Percentiles rank a stretch among this genome's conserved stretches.
Conservation (phyloP, 176 grass and related monocot genomes). For the Lolium multiflorum region DNA sequence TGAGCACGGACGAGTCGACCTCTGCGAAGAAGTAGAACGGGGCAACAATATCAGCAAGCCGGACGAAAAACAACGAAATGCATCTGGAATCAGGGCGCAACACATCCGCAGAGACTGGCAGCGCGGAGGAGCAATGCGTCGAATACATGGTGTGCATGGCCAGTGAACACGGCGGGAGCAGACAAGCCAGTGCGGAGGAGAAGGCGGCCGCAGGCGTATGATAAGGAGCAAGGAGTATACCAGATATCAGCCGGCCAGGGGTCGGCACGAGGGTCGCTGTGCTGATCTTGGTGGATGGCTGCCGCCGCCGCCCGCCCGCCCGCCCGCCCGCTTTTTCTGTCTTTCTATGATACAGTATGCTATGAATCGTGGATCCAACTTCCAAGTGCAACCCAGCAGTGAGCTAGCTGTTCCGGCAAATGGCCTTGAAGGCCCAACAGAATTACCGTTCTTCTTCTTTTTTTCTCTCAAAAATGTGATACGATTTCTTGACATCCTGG, state of each 20-base stretch:
- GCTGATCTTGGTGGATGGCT: background rate
- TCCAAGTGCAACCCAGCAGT: too few relatives aligned
- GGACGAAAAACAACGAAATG: background rate
- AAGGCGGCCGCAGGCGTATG: background rate
- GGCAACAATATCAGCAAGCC: background rate
- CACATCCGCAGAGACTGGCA: slow-evolving; percentile 1
- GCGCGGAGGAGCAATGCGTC: background rate
- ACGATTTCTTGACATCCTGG: too few relatives aligned
- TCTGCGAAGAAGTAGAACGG: background rate
- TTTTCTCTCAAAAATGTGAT: too few relatives aligned
- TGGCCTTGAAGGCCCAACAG: too few relatives aligned
- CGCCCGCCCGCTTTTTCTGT: too few relatives aligned
- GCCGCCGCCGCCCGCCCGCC: background rate
- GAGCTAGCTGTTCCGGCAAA: too few relatives aligned
- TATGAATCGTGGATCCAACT: too few relatives aligned
- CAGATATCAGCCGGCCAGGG: background rate
- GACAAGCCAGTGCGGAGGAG: background rate
- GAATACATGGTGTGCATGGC: background rate
- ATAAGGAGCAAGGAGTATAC: background rate
- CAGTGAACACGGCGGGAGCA: background rate
- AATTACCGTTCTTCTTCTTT: too few relatives aligned
- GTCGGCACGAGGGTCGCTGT: background rate
- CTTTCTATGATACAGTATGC: too few relatives aligned
- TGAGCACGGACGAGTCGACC: background rate
- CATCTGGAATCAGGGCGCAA: background rate